These are phyloP conservation scores for Boletellus dicymbophilus DNA, from an alignment of 1,284 basidiomycete species.

Conservation along the genomic window DNA sequence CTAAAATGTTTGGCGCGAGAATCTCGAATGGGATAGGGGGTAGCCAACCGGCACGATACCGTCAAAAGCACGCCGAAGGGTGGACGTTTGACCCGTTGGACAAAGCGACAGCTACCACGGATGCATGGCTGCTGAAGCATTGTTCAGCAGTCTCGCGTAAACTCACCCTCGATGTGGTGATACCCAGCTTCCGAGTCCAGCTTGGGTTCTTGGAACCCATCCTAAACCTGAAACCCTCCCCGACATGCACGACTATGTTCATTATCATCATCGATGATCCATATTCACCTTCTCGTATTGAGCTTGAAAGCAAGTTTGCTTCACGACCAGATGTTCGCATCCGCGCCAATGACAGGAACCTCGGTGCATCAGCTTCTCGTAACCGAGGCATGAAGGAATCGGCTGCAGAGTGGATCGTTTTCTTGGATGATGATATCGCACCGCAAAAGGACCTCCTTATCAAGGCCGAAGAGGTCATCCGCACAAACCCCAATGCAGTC, in stretches of 20 bases:
- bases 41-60: conserved; percentile 45
- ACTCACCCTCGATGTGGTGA: conserved; percentile 53
- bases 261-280: conserved; percentile 63
- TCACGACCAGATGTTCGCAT: conserved; percentile 26
- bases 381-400: conserved; percentile 32
- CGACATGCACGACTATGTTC: conserved; percentile 49
- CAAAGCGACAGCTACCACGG: conserved; percentile 38
- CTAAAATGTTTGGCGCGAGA: conserved; percentile 44
- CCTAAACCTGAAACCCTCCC: conserved; percentile 42
- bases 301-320: conserved; percentile 24
- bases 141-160: conserved; percentile 30
- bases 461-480: conserved; percentile 49
- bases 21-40: conserved; percentile 52
- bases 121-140: conserved; percentile 37
- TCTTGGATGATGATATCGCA: conserved; percentile 59
- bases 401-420: conserved; percentile 35
- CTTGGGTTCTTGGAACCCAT: conserved; percentile 45
- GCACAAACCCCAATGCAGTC: conserved; percentile 45
- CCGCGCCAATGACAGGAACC: conserved; percentile 24
- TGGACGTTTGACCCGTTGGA: conserved; percentile 55
- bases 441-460: conserved; percentile 47
- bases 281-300: conserved; percentile 36
- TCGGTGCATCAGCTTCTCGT: conserved; percentile 39
- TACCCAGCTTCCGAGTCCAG: conserved; percentile 59
- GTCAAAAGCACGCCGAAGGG: conserved; percentile 41